Evolutionary conservation across 495 filamentous ascomycete genomes (phyloP).

Genomic region (Penicillium flavigenum): DNA sequence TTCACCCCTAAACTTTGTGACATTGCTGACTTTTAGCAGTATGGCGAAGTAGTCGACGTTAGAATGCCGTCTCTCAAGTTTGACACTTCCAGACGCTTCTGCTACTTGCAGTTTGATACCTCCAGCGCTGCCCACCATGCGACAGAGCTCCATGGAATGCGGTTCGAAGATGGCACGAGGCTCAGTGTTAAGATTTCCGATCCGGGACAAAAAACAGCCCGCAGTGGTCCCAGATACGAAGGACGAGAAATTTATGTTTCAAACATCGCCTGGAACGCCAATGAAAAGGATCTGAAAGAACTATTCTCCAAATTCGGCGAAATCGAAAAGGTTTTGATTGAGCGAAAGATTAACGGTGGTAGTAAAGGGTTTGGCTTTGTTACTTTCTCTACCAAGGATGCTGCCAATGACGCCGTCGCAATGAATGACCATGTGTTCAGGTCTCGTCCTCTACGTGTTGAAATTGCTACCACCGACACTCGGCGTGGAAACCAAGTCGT

Average conservation of each 20-base stretch:
- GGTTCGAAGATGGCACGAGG: conserved; percentile 61
- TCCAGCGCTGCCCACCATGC: conserved; percentile 63
- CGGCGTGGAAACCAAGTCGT: conserved; percentile 49
- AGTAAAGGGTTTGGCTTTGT: conserved; percentile 77
- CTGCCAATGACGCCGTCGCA: conserved; percentile 66
- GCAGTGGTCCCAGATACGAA: conserved; percentile 80
- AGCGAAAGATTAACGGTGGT: conserved; percentile 60
- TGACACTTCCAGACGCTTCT: conserved; percentile 86
- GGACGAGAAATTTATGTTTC: conserved; percentile 82
- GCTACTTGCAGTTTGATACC: conserved; percentile 83
- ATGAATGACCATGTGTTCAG: conserved; percentile 70
- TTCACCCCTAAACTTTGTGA: not conserved
- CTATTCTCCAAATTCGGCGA: conserved; percentile 73
- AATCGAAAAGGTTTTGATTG: conserved; percentile 66
- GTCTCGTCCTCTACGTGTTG: conserved; percentile 68
- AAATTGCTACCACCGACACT: conserved; percentile 44
- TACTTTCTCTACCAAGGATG: conserved; percentile 68
- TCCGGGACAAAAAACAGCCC: conserved; percentile 69
- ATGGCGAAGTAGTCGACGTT: conserved; percentile 79
- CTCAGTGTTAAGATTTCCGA: conserved; percentile 81
- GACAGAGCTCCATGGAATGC: conserved; percentile 65
- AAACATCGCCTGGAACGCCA: conserved; percentile 65
- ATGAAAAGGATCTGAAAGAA: conserved; percentile 64
- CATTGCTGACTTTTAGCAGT: conserved; percentile 41
- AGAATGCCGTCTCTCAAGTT: conserved; percentile 89